These are phyloP conservation scores for Curvularia sp. DNA, from an alignment of 2,329 filamentous ascomycete genomes.

Conservation along the genomic window DNA sequence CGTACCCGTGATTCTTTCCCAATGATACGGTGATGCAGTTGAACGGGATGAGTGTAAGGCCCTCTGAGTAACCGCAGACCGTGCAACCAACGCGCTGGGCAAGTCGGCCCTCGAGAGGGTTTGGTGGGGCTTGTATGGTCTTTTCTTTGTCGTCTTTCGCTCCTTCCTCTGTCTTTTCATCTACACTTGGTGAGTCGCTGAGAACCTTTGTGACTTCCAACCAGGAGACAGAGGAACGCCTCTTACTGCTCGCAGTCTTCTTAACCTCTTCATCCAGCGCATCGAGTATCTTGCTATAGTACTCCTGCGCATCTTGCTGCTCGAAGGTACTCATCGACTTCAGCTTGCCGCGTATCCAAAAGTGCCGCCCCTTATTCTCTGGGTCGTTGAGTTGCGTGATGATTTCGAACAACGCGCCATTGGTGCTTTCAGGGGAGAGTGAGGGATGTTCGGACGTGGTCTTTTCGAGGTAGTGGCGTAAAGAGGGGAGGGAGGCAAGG, in stretches of 20 bases:
- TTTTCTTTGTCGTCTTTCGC: constrained; percentile 14
- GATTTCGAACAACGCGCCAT: constrained; percentile 66
- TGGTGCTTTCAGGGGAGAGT: constrained; percentile 55
- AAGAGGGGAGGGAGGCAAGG: constrained; percentile 74
- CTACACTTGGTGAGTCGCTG: constrained; percentile 21
- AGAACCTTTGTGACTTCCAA: constrained; percentile 36
- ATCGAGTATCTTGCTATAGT: constrained; percentile 88
- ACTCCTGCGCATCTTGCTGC: constrained; percentile 97
- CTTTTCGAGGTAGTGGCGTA: constrained; percentile 68
- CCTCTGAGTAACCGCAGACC: constrained; percentile 84
- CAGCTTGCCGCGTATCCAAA: constrained; percentile 82
- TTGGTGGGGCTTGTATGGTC: constrained; percentile 56
- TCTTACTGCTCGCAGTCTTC: constrained; percentile 54
- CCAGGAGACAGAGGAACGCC: constrained; percentile 47
- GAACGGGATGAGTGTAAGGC: constrained; percentile 88
- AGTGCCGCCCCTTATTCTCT: constrained; percentile 72
- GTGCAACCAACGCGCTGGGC: constrained; percentile 91
- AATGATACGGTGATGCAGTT: constrained; percentile 90
- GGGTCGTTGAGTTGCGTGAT: constrained; percentile 73
- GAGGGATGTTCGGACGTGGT: constrained; percentile 42
- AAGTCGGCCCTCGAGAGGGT: constrained; percentile 85
- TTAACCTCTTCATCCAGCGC: constrained; percentile 79
- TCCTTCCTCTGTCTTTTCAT: constrained; percentile 13
- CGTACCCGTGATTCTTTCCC: constrained; percentile 67
- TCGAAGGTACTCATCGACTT: constrained; percentile 96